Base-by-base conservation (phyloP, 805 yeast genomes). In the Ogataea populi-albae region DNA sequence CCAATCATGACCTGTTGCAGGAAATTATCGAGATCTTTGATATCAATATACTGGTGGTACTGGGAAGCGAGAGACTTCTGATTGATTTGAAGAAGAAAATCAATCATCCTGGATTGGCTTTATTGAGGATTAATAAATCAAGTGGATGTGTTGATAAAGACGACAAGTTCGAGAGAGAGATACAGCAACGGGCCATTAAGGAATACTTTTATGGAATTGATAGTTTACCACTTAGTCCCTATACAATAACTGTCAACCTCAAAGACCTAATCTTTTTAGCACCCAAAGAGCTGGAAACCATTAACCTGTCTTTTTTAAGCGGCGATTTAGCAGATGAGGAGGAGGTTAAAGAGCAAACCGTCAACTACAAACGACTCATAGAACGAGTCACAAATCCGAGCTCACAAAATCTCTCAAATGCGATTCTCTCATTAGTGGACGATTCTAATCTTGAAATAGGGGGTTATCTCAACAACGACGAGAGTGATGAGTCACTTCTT, bases 191-290 rank as follows among this genome's bases (percentile, higher is more conserved):
- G 26, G 67, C 81, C 4, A 87, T 91, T 35, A 78, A 79, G 54
- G 94, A 89, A 53, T 93, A 93, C 59, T 93, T 93, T 52, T 87
- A 93, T 54, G 98, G 98, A 2, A 73, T 74, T 5, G 61, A 70
- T 14, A 70, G 70, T 29, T 71, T 77, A 4, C 75, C 79, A 4
- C 68, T 93, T 35, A 81, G 94, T 14, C 98, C 99, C 2, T 89
- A 80, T 59, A 84, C 94, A 4, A 75, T 87, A 2, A 86, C 88
- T 16, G 78, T 80, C 3, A 86, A 79, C 50, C 66, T 73, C 38
- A 68, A 71, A 11, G 82, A 78, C 37, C 62, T 86, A 7, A 63
- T 70, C 1, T 76, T 86, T 2, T 81, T 77, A 64, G 73, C 77
- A 26, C 86, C 91, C 59, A 46, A 48, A 15, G 59, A 54, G 36